Conservation (phyloP, 2,329 filamentous ascomycete species). For the Xylaria multiplex region DNA sequence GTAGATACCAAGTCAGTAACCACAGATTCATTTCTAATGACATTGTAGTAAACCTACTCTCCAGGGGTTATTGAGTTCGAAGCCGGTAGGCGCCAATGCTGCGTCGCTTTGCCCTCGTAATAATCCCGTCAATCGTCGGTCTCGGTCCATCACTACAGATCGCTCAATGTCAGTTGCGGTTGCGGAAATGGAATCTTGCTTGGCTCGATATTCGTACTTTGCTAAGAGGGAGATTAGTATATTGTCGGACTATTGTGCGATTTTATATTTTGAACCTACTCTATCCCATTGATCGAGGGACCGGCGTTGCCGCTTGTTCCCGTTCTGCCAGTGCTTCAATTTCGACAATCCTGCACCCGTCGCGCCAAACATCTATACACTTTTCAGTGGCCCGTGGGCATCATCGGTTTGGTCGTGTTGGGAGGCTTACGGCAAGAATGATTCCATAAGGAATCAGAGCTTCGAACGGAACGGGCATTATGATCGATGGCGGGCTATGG, state of each 20-base stretch:
- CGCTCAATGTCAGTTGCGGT: conserved; percentile 34
- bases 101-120: conserved; percentile 68
- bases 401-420: conserved; percentile 13
- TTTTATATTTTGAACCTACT: conserved; percentile 53
- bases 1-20: conserved; percentile 28
- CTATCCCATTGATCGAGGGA: conserved; percentile 72
- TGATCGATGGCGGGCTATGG: conserved; percentile 41
- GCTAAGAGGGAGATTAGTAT: conserved; percentile 55
- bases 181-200: too few species aligned
- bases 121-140: conserved; percentile 68
- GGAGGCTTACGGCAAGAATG: conserved; percentile 65
- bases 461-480: conserved; percentile 73
- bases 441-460: conserved; percentile 72
- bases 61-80: conserved; percentile 72
- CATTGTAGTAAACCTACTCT: conserved; percentile 58
- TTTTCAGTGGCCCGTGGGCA: conserved; percentile 39
- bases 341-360: conserved; percentile 67
- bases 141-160: conserved; percentile 70
- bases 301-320: conserved; percentile 68
- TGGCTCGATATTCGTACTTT: conserved; percentile 59
- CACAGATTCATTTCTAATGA: conserved; percentile 5
- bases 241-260: neutral
- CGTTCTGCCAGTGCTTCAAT: conserved; percentile 67
- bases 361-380: conserved; percentile 69
- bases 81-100: conserved; percentile 65